Evolutionary conservation across 2,329 filamentous ascomycete species (phyloP), one percentile per base, ranked within the genome.

Genomic region (Pseudopithomyces chartarum): DNA sequence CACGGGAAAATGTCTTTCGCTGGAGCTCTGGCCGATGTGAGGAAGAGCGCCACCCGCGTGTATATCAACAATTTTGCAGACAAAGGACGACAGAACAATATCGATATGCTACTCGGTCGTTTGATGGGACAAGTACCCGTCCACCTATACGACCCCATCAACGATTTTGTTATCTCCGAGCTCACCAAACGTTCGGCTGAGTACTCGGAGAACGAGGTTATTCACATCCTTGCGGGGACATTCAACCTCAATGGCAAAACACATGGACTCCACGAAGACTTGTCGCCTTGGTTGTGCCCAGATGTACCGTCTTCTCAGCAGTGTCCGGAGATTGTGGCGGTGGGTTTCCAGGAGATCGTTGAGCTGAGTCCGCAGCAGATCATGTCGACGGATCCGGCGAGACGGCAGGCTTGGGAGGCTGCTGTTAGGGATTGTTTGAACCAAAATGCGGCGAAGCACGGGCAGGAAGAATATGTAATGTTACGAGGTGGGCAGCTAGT

Each of bases 61-160:
- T 98, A 97, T 72, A 94, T 97, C 78, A 99, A 99, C 78, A 98
- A 97, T 71, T 98, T 99, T 73, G 86, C 92, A 8, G 95, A 99
- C 74, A 96, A 96, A 63, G 90, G 89, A 20, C 85, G 92, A 45
- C 95, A 99, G 73, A 93, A 92, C 65, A 97, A 92, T 0, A 98
- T 99, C 64, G 95, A 99, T 75, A 88, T 96, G 79, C 83, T 99
- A 6, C 82, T 99, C 34, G 94, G 94, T 2, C 85, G 92, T 52
- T 78, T 97, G 39, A 89, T 96, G 57, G 90, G 91, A 23, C 94
- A 98, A 74, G 79, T 83, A 1, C 87, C 91, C 1, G 94, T 98
- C 3, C 86, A 93, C 71, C 80, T 99, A 0, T 96, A 91, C 72
- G 95, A 99, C 73, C 95, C 95, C 1, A 91, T 98, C 67, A 98